Conservation (phyloP, 371 early-diverging fungal genomes). For the Mucor velutinosus region DNA sequence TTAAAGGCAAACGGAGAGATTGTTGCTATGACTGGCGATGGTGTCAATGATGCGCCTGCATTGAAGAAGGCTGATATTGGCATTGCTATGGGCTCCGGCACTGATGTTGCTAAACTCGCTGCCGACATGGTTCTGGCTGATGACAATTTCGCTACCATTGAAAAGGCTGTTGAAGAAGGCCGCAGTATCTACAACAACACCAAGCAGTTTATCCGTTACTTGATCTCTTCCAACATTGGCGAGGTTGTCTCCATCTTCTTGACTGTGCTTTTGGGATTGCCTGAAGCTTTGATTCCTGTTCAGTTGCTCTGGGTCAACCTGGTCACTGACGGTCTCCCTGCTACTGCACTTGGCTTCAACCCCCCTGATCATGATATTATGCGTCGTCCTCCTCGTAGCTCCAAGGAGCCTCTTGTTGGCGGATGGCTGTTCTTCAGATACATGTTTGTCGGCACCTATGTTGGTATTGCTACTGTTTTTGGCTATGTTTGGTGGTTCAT, state of each 20-base stretch:
- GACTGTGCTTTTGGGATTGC: constrained; percentile 93
- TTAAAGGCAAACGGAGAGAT: constrained; percentile 89
- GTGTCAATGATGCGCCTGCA: constrained; percentile 98
- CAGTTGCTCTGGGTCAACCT: constrained; percentile 98
- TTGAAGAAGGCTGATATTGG: constrained; percentile 98
- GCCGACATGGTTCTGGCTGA: constrained; percentile 97
- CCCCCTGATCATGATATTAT: constrained; percentile 95
- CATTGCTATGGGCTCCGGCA: constrained; percentile 97
- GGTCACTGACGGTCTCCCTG: constrained; percentile 96
- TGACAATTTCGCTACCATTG: constrained; percentile 97
- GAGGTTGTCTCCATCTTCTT: constrained; percentile 90
- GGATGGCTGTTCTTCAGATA: constrained; percentile 95
- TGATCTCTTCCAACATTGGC: constrained; percentile 92
- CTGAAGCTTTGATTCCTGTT: constrained; percentile 96
- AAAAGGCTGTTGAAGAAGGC: constrained; percentile 96
- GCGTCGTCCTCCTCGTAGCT: constrained; percentile 87
- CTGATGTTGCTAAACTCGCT: constrained; percentile 97
- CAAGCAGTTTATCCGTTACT: constrained; percentile 96
- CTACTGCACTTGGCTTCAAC: constrained; percentile 97
- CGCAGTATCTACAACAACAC: constrained; percentile 96
- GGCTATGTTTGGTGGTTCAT: constrained; percentile 98
- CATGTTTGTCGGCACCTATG: constrained; percentile 90
- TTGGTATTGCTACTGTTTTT: constrained; percentile 93
- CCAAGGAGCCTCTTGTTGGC: constrained; percentile 89
- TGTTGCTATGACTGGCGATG: constrained; percentile 99